Percentiles rank a stretch among this genome's conserved stretches.
Evolutionary conservation across 768 basidiomycete species (phyloP).

Genomic region (Mrakia blollopis): DNA sequence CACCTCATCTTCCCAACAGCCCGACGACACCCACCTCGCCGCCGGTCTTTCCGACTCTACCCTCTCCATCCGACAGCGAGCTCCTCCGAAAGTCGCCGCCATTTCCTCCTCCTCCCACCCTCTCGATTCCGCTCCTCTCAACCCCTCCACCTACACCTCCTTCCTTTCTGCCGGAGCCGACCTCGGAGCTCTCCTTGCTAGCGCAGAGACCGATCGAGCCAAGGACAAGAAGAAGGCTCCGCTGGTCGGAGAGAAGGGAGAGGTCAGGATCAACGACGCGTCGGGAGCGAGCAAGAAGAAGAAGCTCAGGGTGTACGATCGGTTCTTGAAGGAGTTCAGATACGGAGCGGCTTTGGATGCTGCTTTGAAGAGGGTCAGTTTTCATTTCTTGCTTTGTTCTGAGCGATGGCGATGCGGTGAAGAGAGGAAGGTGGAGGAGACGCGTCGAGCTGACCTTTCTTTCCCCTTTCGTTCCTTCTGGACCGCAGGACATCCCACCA

Average conservation of each 20-base stretch:
- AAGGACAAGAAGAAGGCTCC: constrained; percentile 18
- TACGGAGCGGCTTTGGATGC: constrained; percentile 92
- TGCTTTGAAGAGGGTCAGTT: constrained; percentile 70
- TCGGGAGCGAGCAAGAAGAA: constrained; percentile 46
- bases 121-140: constrained; percentile 27
- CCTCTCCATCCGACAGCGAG: constrained; percentile 87
- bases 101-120: constrained; percentile 1
- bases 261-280: constrained; percentile 53
- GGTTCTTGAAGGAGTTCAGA: constrained; percentile 81
- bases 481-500: constrained; percentile 69
- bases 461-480: neutral
- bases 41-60: constrained; percentile 98
- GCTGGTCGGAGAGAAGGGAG: constrained; percentile 28
- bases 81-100: constrained; percentile 45
- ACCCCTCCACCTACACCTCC: constrained; percentile 34
- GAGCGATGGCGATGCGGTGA: too few species aligned
- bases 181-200: constrained; percentile 25
- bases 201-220: constrained; percentile 27
- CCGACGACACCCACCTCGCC: constrained; percentile 92
- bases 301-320: constrained; percentile 80
- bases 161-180: constrained; percentile 33
- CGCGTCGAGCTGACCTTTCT: neutral
- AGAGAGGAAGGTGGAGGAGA: neutral
- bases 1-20: constrained; percentile 50
- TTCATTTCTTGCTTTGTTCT: neutral